Conservation (phyloP, 176 grass and related monocot genomes). For the maize (Zea mays) region DNA sequence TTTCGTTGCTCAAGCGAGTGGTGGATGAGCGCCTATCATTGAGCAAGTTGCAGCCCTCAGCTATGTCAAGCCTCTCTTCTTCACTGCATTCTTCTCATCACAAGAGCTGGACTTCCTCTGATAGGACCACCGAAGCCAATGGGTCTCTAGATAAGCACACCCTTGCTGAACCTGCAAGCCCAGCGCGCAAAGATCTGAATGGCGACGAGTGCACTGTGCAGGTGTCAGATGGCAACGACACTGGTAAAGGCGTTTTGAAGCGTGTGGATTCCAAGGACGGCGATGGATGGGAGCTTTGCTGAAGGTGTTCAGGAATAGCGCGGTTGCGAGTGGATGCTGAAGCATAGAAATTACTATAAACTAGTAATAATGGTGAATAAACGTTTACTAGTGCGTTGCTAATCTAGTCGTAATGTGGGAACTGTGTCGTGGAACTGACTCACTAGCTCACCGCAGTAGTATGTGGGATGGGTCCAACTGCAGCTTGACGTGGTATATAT, state of each 20-base stretch:
- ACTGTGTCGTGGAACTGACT: not conserved
- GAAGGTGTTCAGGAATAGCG: slow-evolving; percentile 25
- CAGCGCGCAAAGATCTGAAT: not conserved
- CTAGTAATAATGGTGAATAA: slow-evolving; percentile 9
- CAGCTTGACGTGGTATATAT: slow-evolving; percentile 1
- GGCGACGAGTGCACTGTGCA: not conserved
- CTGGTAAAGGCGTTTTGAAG: not conserved
- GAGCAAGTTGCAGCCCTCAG: slow-evolving; percentile 48
- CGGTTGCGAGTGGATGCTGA: not conserved
- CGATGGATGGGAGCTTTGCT: slow-evolving; percentile 51
- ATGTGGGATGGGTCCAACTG: not conserved
- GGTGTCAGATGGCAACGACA: slow-evolving; percentile 3
- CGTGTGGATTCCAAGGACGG: slow-evolving; percentile 26
- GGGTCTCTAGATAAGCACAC: slow-evolving; percentile 40
- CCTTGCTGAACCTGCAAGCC: slow-evolving; percentile 17
- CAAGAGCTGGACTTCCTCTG: slow-evolving; percentile 40
- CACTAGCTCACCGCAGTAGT: not conserved
- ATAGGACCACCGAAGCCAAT: slow-evolving; percentile 3
- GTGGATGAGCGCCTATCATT: slow-evolving; percentile 45
- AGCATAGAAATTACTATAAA: not conserved
- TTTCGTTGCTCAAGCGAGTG: slow-evolving; percentile 49
- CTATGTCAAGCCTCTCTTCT: slow-evolving; percentile 48
- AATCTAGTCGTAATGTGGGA: not conserved
- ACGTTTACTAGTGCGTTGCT: not conserved
- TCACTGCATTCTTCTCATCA: slow-evolving; percentile 45